A percentile compares a stretch with the other conserved stretches of the same genome.
Evolutionary conservation across 2,329 filamentous ascomycete species (phyloP).

Genomic region (Pseudogymnoascus verrucosus): DNA sequence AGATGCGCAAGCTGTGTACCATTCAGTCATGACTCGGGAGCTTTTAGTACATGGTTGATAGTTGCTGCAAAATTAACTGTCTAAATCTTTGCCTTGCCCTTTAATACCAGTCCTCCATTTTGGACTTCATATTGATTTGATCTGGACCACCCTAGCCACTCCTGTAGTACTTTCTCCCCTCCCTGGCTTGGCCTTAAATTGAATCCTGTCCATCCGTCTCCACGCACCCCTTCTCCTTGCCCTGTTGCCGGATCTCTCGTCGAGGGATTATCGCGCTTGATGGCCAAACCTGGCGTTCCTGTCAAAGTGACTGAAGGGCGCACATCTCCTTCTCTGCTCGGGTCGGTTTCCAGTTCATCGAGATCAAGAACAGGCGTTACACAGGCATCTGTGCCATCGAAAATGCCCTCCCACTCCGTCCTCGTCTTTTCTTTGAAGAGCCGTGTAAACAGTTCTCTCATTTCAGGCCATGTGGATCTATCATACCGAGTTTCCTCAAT

Average conservation of each 20-base stretch:
- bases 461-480: slow-evolving; percentile 55
- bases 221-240: slow-evolving; percentile 57
- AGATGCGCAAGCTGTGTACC: not conserved
- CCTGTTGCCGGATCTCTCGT: slow-evolving; percentile 34
- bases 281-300: slow-evolving; percentile 59
- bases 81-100: slow-evolving; percentile 37
- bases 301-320: slow-evolving; percentile 61
- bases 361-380: slow-evolving; percentile 81
- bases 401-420: slow-evolving; percentile 73
- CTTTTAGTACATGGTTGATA: not conserved
- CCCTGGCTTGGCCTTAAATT: slow-evolving; percentile 59
- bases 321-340: slow-evolving; percentile 56
- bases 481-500: slow-evolving; percentile 52
- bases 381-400: slow-evolving; percentile 88
- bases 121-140: slow-evolving; percentile 63
- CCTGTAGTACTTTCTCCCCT: slow-evolving; percentile 58
- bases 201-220: slow-evolving; percentile 56
- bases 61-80: not conserved
- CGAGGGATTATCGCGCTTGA: slow-evolving; percentile 39
- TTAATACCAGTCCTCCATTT: slow-evolving; percentile 52
- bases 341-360: slow-evolving; percentile 52
- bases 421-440: slow-evolving; percentile 65
- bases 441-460: slow-evolving; percentile 52
- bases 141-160: slow-evolving; percentile 72
- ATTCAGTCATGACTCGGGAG: not conserved